Evolutionary conservation across 352 stramenopile species (phyloP).

Genomic region (Peronospora farinosa): DNA sequence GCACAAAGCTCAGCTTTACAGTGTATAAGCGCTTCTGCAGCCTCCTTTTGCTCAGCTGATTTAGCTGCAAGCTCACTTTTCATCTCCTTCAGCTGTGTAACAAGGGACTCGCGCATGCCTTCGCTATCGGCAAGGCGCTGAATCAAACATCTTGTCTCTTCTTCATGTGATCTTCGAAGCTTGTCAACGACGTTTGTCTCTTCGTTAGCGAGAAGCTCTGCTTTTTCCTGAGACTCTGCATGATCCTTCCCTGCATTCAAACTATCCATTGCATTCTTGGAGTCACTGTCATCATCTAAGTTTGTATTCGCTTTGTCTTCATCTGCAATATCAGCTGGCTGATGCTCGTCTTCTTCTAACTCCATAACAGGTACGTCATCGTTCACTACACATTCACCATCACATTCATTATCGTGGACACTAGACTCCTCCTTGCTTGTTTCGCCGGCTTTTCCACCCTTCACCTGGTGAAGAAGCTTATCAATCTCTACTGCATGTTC

Average conservation of each 20-base stretch:
- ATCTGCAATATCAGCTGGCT: conserved; percentile 6
- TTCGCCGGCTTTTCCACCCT: conserved; percentile 1
- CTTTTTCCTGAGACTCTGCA: conserved; percentile 2
- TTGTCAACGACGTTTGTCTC: conserved; percentile 9
- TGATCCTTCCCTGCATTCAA: conserved; percentile 11
- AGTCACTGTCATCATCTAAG: neutral
- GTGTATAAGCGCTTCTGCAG: conserved; percentile 7
- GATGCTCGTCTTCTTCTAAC: conserved; percentile 15
- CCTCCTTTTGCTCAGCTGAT: conserved; percentile 11
- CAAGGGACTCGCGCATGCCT: conserved; percentile 10
- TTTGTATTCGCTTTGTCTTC: conserved; percentile 16
- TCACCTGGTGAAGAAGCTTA: conserved; percentile 18
- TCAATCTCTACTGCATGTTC: conserved; percentile 19
- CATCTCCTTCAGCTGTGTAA: conserved; percentile 11
- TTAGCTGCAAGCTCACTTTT: conserved; percentile 12
- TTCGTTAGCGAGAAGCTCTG: conserved; percentile 12
- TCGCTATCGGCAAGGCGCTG: conserved; percentile 10
- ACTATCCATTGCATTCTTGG: conserved; percentile 8
- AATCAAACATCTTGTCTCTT: conserved; percentile 13
- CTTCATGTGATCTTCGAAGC: conserved; percentile 7
- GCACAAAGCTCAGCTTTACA: conserved; percentile 17
- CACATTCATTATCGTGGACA: conserved; percentile 2
- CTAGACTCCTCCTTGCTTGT: neutral
- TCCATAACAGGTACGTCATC: conserved; percentile 21
- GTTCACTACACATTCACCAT: conserved; percentile 4